Evolutionary conservation across 106 monocot genomes (phyloP).

Genomic region (Dioscorea alata): DNA sequence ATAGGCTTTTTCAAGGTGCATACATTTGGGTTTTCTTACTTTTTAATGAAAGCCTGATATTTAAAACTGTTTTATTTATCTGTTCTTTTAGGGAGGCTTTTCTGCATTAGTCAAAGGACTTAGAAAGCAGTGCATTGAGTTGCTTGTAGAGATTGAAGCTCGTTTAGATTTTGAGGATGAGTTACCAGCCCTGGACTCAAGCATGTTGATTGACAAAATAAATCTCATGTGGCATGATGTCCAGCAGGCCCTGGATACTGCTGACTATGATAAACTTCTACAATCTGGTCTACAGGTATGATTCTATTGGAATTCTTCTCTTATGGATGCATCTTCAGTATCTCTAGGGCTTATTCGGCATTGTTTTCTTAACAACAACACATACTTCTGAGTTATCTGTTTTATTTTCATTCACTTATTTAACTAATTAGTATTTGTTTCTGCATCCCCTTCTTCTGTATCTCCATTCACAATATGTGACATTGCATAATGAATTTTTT

Average conservation of each 20-base stretch:
- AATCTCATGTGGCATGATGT: constrained; percentile 63
- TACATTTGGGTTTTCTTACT: not conserved
- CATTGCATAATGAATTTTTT: too few species aligned
- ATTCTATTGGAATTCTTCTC: too few species aligned
- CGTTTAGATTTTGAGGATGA: constrained; percentile 99
- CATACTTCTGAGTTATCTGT: too few species aligned
- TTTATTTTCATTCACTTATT: too few species aligned
- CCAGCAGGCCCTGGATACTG: constrained; percentile 75
- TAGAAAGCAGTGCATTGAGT: constrained; percentile 76
- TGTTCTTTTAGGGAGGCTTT: constrained; percentile 74
- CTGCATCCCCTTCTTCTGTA: too few species aligned
- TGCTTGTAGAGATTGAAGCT: constrained; percentile 91
- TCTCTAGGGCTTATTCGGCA: too few species aligned
- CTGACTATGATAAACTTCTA: constrained; percentile 85
- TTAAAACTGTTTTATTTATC: not conserved
- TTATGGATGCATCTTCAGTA: too few species aligned
- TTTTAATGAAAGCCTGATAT: not conserved
- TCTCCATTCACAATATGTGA: too few species aligned
- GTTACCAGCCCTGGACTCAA: constrained; percentile 57
- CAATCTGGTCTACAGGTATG: constrained; percentile 91
- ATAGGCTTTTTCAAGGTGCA: not conserved
- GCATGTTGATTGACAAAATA: constrained; percentile 44
- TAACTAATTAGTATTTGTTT: too few species aligned
- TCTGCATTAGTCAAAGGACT: constrained; percentile 70
- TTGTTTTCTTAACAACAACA: too few species aligned